Base-by-base conservation (phyloP, 148 eudicot genomes). In the Pharnaceum exiguum region DNA sequence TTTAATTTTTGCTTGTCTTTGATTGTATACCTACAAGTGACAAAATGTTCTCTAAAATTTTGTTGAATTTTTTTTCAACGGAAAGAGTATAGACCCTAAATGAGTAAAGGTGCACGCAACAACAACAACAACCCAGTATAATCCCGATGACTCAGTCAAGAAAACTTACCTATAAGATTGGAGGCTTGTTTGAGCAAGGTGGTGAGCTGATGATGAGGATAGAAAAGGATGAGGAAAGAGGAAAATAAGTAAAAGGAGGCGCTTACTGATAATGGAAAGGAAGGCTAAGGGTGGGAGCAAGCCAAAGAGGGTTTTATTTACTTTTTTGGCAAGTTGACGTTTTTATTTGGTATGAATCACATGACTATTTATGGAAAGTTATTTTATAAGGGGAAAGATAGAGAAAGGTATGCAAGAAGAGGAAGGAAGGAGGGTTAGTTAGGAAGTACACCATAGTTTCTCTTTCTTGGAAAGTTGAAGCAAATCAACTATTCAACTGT, bases 211-310 rank as follows among this genome's bases (percentile, higher is more conserved):
- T 49, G 73, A 54, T 21, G 56, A 51, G 45, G 42, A 42, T 26
- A 40, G 12, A 36, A 55, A 51, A 44, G 59, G 53, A 65, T 36
- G 60, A 66, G 53, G 59, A 35, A 61, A 52, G 62, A 66, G 28
- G 38, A 21, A 46, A 46, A 23, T 4, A 36, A 36, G 43, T 15
- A 54, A 29, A 40, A 32, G 22, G 37, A 52, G 19, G 54, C 4
- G 28, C 56, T 69, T 69, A 55, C 73, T 69, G 57, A 69, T 42
- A 54, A 62, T 55, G 40, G 73, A 69, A 69, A 62, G 73, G 27
- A 2, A 31, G 22, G 22, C 22, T 36, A 51, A 29, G 19, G 29
- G 10, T 11, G n/a, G 46, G 37, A 10, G 71, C n/a, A n/a, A n/a
- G n/a, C n/a, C n/a, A 16, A 23, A 30, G 6, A n/a, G 56, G 11